These are phyloP conservation scores for Prunus fruticosa DNA, from an alignment of 306 rosid species.

Conservation along the genomic window DNA sequence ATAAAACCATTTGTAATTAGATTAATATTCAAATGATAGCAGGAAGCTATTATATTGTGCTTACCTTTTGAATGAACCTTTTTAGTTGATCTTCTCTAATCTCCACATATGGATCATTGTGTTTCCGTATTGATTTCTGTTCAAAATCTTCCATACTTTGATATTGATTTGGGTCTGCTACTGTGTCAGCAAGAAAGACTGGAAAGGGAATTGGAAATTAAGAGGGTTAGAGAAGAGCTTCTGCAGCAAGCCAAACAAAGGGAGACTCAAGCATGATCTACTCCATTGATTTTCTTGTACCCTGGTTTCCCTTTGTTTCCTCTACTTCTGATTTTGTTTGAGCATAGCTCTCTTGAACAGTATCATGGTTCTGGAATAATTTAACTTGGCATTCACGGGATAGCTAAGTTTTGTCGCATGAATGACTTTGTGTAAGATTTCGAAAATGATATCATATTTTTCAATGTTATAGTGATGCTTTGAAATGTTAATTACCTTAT, in stretches of 20 bases:
- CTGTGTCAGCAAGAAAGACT: constrained; percentile 64
- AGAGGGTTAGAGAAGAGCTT: constrained; percentile 76
- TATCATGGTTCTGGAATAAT: constrained; percentile 7
- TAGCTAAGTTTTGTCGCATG: neutral
- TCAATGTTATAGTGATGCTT: neutral
- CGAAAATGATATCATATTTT: neutral
- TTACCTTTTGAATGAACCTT: neutral
- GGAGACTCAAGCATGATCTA: constrained; percentile 51
- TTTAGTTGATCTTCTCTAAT: neutral
- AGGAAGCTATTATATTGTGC: neutral
- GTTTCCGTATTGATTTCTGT: neutral
- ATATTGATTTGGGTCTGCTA: neutral
- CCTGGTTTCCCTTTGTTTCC: constrained; percentile 20
- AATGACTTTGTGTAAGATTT: neutral
- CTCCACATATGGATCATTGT: no score
- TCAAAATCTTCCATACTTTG: neutral
- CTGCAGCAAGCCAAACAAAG: constrained; percentile 55
- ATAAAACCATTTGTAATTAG: neutral
- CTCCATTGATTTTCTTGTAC: constrained; percentile 14
- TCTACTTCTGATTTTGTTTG: constrained; percentile 8
- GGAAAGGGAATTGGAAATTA: constrained; percentile 82
- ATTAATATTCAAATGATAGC: neutral
- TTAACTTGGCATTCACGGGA: constrained; percentile 4
- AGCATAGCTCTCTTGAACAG: neutral
- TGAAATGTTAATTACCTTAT: neutral